Evolutionary conservation across 2,329 filamentous ascomycete genomes (phyloP), one percentile per base, ranked within the genome.

Genomic region (Penicillium hordei): DNA sequence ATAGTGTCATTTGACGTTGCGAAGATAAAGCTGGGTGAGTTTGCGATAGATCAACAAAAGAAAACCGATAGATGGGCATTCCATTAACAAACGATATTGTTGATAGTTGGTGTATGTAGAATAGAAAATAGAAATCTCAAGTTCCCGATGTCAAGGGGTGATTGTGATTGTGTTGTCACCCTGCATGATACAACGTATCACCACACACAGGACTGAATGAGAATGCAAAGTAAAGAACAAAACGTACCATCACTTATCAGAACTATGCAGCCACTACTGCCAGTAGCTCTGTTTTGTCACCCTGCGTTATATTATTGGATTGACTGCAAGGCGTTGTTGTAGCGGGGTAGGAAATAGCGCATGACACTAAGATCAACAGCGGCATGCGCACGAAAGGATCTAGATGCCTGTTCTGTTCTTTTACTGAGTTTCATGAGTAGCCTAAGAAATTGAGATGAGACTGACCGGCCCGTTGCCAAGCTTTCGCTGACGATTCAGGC

Each of bases 321-420:
- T 40, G n/a, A 3, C n/a, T 21, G 4, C 19, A 15, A 2, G 33
- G 31, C 21, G 42, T 33, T n/a, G 31, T 9, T 2, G 21, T 23
- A 29, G 43, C 21, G 21, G 62, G 60, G 44, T 66, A 65, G 36
- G 58, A 65, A 15, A 19, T 63, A 9, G 8, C 2, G 9, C 7
- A 33, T 21, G 10, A 4, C 12, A 45, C 17, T 17, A 10, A 17
- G 25, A 44, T 7, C 23, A 25, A 27, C 15, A 43, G 23, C 15
- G 40, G 57, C 17, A 57, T 42, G 0, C 57, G 59, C 8, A 65
- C 51, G 27, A 62, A 65, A 2, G 55, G 57, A 21, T 63, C 62
- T 44, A 65, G 60, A 19, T 46, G 38, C 62, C 52, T 62, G 39
- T 65, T 3, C 6, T 15, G 1, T 65, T 15, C 58, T 61, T 5